phyloP scores from a whole-genome alignment of 768 basidiomycete genomes.

The Piloderma croceum region DNA sequence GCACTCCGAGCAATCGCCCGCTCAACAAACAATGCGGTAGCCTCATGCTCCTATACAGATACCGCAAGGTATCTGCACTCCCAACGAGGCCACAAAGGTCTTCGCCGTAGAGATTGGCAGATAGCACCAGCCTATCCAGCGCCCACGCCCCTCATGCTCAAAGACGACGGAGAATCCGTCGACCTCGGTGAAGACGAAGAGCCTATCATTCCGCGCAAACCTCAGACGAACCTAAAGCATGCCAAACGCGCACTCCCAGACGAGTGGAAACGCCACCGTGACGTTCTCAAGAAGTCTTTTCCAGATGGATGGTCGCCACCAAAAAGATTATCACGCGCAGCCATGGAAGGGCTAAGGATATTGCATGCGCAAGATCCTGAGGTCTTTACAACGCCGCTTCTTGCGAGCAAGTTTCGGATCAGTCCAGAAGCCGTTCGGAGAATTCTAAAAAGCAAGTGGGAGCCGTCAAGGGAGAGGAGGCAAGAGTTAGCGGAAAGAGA shows the following conservation, averaged over 20 bases:
- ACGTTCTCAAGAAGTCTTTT: constrained; percentile 46
- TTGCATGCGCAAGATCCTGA: constrained; percentile 60
- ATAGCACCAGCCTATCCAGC: constrained; percentile 31
- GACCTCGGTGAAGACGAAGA: constrained; percentile 51
- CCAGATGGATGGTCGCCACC: constrained; percentile 74
- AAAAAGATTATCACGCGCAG: constrained; percentile 73
- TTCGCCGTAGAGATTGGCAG: not conserved
- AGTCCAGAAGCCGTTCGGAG: constrained; percentile 77
- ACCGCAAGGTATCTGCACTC: not conserved
- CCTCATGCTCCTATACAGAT: not conserved
- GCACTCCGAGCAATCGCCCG: not conserved
- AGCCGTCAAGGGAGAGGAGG: constrained; percentile 50
- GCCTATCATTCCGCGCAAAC: constrained; percentile 29
- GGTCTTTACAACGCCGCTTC: constrained; percentile 56
- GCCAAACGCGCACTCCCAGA: constrained; percentile 40
- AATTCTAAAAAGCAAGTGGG: constrained; percentile 73
- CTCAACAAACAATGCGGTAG: not conserved
- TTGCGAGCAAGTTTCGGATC: constrained; percentile 75
- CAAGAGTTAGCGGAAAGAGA: constrained; percentile 46
- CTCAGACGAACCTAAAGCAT: constrained; percentile 35
- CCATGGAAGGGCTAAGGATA: constrained; percentile 74
- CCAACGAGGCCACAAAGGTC: not conserved
- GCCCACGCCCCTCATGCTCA: constrained; percentile 28
- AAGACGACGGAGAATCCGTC: constrained; percentile 35
- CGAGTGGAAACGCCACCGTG: constrained; percentile 46